Percentiles rank a stretch among this genome's conserved stretches.
Evolutionary conservation across 441 rosid genomes (phyloP).

Genomic region (Brassica balearica): DNA sequence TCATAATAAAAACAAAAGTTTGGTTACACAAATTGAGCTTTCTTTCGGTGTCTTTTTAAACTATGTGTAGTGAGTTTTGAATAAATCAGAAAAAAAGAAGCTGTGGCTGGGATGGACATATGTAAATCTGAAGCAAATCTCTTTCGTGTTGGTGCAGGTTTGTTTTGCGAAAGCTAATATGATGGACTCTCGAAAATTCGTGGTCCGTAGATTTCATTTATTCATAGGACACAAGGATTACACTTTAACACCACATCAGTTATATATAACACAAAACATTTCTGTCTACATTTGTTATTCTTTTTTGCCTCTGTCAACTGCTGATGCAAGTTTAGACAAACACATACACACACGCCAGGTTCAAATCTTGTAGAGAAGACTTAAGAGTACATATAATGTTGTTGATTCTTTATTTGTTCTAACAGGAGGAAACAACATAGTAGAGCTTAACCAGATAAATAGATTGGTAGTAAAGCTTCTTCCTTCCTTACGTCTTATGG

Average conservation of each 20-base stretch:
- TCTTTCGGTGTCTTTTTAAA: conserved; percentile 13
- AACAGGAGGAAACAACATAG: conserved; percentile 20
- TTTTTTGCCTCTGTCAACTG: conserved; percentile 14
- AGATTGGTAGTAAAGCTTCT: conserved; percentile 36
- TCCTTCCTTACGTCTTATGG: conserved; percentile 34
- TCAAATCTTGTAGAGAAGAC: conserved; percentile 20
- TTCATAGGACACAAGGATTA: conserved; percentile 44
- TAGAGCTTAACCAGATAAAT: conserved; percentile 43
- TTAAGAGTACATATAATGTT: conserved; percentile 10
- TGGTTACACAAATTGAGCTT: conserved; percentile 26
- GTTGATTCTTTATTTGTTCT: conserved; percentile 18
- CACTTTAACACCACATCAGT: conserved; percentile 36
- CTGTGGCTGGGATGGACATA: conserved; percentile 45
- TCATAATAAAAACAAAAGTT: conserved; percentile 21
- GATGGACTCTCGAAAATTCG: conserved; percentile 60
- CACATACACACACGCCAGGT: conserved; percentile 21
- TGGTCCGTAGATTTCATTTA: conserved; percentile 66
- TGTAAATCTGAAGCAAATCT: conserved; percentile 74
- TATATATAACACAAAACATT: conserved; percentile 18
- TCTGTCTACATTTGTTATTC: conserved; percentile 22
- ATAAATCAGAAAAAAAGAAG: conserved; percentile 41
- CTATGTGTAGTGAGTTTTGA: background rate
- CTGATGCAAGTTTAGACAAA: conserved; percentile 29
- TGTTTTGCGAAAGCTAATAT: conserved; percentile 86
- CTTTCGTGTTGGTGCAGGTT: conserved; percentile 97